Evolutionary conservation across 257 asterid species (phyloP).

Genomic region (Datura wrightii): DNA sequence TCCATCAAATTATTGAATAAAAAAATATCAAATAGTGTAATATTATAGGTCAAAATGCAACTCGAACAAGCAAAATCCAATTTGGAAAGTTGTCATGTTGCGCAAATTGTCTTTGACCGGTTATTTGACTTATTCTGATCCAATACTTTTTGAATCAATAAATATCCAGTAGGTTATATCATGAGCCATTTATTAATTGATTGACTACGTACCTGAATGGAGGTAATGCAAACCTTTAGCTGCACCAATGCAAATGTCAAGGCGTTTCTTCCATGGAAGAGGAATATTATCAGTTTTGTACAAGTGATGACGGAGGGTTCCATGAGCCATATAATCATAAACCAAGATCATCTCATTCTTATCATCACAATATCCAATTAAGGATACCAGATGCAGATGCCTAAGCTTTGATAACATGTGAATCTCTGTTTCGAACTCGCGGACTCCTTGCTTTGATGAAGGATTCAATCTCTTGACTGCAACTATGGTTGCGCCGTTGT

Average conservation of each 20-base stretch:
- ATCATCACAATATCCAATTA: constrained; percentile 69
- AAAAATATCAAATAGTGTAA: not conserved
- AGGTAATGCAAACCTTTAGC: constrained; percentile 72
- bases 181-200: not conserved
- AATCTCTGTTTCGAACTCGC: constrained; percentile 70
- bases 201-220: constrained; percentile 44
- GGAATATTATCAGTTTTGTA: constrained; percentile 48
- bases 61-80: not conserved
- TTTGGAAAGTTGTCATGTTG: not conserved
- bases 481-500: constrained; percentile 42
- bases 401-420: constrained; percentile 62
- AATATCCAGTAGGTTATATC: not conserved
- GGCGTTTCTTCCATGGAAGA: constrained; percentile 60
- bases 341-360: constrained; percentile 67
- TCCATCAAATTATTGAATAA: not conserved
- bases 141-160: not conserved
- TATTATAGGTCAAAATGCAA: not conserved
- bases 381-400: constrained; percentile 63
- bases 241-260: constrained; percentile 63
- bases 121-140: not conserved
- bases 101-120: not conserved
- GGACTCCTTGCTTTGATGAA: constrained; percentile 57
- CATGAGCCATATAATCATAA: constrained; percentile 70
- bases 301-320: constrained; percentile 59
- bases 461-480: constrained; percentile 57